phyloP scores from a whole-genome alignment of 805 yeast genomes.

The Candida tammaniensis region DNA sequence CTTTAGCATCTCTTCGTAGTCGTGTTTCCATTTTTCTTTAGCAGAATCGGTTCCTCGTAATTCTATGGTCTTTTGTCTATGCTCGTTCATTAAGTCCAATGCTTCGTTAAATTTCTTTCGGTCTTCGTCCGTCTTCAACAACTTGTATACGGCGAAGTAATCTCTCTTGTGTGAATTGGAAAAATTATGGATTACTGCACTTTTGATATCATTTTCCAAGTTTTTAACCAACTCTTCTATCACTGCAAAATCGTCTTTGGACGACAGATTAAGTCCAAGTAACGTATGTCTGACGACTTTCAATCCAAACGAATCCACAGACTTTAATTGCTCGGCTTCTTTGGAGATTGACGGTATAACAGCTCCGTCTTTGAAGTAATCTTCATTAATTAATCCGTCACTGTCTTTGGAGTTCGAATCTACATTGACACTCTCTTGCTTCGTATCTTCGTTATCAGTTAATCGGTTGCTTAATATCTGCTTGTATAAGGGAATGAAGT shows the following conservation, averaged over 20 bases:
- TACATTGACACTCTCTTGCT: slow-evolving; percentile 3
- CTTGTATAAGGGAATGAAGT: slow-evolving; percentile 27
- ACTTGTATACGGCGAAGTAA: slow-evolving; percentile 64
- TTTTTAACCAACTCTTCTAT: slow-evolving; percentile 25
- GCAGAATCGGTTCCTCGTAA: slow-evolving; percentile 81
- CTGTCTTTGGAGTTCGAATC: slow-evolving; percentile 11
- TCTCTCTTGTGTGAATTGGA: slow-evolving; percentile 47
- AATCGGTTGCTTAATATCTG: slow-evolving; percentile 18
- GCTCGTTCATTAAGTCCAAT: slow-evolving; percentile 67
- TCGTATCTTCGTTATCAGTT: slow-evolving; percentile 1
- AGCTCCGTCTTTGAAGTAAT: slow-evolving; percentile 30
- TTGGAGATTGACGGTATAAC: slow-evolving; percentile 46
- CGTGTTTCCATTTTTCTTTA: slow-evolving; percentile 82
- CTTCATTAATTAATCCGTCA: slow-evolving; percentile 25
- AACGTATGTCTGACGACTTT: slow-evolving; percentile 76
- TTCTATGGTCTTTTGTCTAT: slow-evolving; percentile 76
- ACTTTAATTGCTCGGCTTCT: slow-evolving; percentile 49
- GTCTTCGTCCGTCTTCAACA: slow-evolving; percentile 44
- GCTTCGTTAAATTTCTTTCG: slow-evolving; percentile 55
- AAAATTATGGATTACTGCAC: slow-evolving; percentile 25
- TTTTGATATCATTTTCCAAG: slow-evolving; percentile 24
- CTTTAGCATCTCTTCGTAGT: slow-evolving; percentile 61
- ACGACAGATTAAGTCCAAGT: slow-evolving; percentile 31
- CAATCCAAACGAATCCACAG: slow-evolving; percentile 78
- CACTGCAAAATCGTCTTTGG: slow-evolving; percentile 18